Percentiles rank a stretch among this genome's conserved stretches.
phyloP scores from a whole-genome alignment of 805 yeast genomes.

The Wickerhamiella spandovensis region DNA sequence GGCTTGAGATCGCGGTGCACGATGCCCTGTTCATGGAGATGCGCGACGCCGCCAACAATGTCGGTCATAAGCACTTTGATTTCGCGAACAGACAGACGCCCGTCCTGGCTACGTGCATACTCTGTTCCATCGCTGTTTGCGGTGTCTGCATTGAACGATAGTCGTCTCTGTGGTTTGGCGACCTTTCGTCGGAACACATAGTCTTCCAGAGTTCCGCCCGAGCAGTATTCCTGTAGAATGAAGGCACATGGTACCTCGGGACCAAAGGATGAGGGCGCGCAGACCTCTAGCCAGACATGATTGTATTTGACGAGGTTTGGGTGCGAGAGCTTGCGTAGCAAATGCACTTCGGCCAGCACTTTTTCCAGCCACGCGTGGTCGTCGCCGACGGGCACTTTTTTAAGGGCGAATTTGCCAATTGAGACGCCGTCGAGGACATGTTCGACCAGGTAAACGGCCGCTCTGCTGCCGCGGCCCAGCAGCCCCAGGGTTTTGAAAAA shows the following conservation, averaged over 20 bases:
- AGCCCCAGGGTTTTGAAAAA: slow-evolving; percentile 47
- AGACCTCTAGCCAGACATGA: slow-evolving; percentile 84
- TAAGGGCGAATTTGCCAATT: slow-evolving; percentile 71
- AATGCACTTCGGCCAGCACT: slow-evolving; percentile 65
- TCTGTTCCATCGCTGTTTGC: background rate
- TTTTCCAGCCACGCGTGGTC: slow-evolving; percentile 53
- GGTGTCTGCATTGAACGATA: background rate
- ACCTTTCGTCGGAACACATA: slow-evolving; percentile 30
- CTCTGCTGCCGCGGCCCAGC: slow-evolving; percentile 75
- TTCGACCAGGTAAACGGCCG: slow-evolving; percentile 71
- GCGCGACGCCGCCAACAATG: slow-evolving; percentile 61
- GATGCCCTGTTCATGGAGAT: slow-evolving; percentile 59
- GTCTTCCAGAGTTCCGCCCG: slow-evolving; percentile 76
- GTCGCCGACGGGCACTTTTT: slow-evolving; percentile 74
- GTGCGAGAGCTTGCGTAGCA: slow-evolving; percentile 38
- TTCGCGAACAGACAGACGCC: slow-evolving; percentile 37
- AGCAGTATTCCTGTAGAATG: slow-evolving; percentile 75
- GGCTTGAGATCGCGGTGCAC: slow-evolving; percentile 88
- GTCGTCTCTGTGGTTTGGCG: slow-evolving; percentile 19
- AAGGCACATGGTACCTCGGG: slow-evolving; percentile 61
- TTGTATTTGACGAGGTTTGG: slow-evolving; percentile 68
- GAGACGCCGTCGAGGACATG: slow-evolving; percentile 62
- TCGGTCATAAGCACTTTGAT: slow-evolving; percentile 58
- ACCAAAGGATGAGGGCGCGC: slow-evolving; percentile 37
- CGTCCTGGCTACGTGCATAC: background rate